Evolutionary conservation across 208 protist species (phyloP).

Genomic region (Acanthamoeba castellanii): DNA sequence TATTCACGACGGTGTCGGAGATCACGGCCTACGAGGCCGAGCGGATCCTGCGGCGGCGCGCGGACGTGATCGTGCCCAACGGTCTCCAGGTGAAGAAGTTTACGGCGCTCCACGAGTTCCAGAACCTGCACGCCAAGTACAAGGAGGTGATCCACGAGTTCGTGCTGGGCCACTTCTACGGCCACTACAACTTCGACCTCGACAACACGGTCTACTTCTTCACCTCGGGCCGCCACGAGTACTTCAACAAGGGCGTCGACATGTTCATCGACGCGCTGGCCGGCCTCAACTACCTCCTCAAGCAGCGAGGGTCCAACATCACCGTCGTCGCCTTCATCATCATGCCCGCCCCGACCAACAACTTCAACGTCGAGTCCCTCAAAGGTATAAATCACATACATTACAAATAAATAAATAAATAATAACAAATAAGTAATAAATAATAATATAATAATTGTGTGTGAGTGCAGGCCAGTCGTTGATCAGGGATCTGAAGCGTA

Average conservation of each 20-base stretch:
- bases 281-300: conserved; percentile 84
- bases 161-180: conserved; percentile 89
- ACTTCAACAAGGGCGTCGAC: conserved; percentile 86
- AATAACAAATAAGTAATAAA: too few relatives aligned
- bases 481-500: conserved; percentile 76
- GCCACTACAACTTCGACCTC: conserved; percentile 87
- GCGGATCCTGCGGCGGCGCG: conserved; percentile 78
- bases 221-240: conserved; percentile 88
- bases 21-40: conserved; percentile 88
- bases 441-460: background rate
- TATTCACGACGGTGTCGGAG: conserved; percentile 89
- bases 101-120: conserved; percentile 87
- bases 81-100: conserved; percentile 85
- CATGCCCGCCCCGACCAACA: conserved; percentile 84
- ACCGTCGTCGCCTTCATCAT: conserved; percentile 90
- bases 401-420: too few relatives aligned
- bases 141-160: conserved; percentile 88
- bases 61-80: conserved; percentile 88
- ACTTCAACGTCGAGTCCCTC: conserved; percentile 87
- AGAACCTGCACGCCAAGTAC: conserved; percentile 86
- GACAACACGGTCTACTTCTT: conserved; percentile 91
- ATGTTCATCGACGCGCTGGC: conserved; percentile 86
- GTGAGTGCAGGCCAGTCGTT: conserved; percentile 69
- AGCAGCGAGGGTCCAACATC: conserved; percentile 77
- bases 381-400: conserved; percentile 41